These are phyloP conservation scores for Acorus calamus DNA, from an alignment of 106 monocot genomes.

Conservation along the genomic window DNA sequence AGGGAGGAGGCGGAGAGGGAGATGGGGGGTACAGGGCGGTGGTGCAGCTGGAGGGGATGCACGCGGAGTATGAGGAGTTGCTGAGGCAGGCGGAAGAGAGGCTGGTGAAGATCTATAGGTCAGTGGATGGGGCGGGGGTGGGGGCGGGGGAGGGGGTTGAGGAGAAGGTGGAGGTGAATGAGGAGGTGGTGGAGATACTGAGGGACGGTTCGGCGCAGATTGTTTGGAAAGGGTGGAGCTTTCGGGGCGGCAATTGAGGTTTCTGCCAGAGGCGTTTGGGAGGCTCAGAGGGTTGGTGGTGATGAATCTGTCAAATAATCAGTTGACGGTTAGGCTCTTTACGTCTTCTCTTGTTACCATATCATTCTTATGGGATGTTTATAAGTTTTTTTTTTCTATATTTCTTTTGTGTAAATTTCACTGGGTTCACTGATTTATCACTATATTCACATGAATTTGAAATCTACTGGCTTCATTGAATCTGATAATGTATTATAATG, in stretches of 20 bases:
- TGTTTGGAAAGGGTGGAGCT: slow-evolving; percentile 54
- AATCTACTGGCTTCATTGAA: no score
- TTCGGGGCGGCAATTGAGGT: slow-evolving; percentile 32
- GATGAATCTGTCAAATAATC: slow-evolving; percentile 71
- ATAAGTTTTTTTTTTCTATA: no score
- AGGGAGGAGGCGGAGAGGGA: slow-evolving; percentile 16
- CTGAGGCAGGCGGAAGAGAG: slow-evolving; percentile 71
- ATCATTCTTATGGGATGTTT: slow-evolving; percentile 2
- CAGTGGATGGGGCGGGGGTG: slow-evolving; percentile 6
- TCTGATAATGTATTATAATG: no score
- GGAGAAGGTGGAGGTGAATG: slow-evolving; percentile 25
- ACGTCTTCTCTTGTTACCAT: not conserved
- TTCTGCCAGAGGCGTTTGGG: slow-evolving; percentile 84
- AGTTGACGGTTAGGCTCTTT: slow-evolving; percentile 48
- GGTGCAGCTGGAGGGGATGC: slow-evolving; percentile 73
- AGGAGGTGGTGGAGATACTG: slow-evolving; percentile 67
- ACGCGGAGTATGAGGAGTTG: slow-evolving; percentile 59
- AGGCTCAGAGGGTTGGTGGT: slow-evolving; percentile 36
- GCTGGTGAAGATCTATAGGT: slow-evolving; percentile 54
- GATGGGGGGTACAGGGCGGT: slow-evolving; percentile 34
- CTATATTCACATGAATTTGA: no score
- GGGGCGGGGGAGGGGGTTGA: not conserved
- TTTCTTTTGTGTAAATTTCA: no score
- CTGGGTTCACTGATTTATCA: no score
- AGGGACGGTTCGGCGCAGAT: slow-evolving; percentile 13